Percentiles rank a stretch among this genome's conserved stretches.
Conservation (phyloP, 106 monocot genomes). For the Dioscorea alata region DNA sequence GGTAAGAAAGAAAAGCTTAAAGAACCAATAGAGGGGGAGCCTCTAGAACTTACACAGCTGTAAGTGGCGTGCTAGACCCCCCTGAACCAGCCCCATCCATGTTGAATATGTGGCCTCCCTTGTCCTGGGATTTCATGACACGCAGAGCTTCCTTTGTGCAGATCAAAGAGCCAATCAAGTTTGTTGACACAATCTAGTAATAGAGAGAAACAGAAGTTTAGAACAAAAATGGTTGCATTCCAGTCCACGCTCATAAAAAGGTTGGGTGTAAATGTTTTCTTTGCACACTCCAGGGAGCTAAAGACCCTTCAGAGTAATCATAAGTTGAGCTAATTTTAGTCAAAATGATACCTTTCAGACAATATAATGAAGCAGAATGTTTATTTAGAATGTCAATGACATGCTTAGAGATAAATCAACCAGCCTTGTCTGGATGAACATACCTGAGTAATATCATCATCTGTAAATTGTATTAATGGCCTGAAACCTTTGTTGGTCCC, state of each 20-base stretch:
- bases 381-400: too few relatives aligned
- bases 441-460: constrained; percentile 91
- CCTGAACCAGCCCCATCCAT: constrained; percentile 99
- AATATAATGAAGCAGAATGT: too few relatives aligned
- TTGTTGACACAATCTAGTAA: constrained; percentile 87
- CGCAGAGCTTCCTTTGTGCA: constrained; percentile 97
- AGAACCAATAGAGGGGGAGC: too few relatives aligned
- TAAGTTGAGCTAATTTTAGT: too few relatives aligned
- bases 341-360: too few relatives aligned
- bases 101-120: constrained; percentile 95
- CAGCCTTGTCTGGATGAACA: neutral
- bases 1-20: too few relatives aligned
- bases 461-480: constrained; percentile 81
- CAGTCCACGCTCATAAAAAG: too few relatives aligned
- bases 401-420: too few relatives aligned
- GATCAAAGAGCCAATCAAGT: constrained; percentile 87
- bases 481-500: constrained; percentile 99
- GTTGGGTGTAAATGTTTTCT: too few relatives aligned
- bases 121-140: constrained; percentile 60
- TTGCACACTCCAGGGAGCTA: too few relatives aligned
- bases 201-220: neutral
- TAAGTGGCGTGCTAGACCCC: constrained; percentile 96
- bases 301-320: too few relatives aligned
- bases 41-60: constrained; percentile 74
- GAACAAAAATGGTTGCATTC: too few relatives aligned